Base-by-base conservation (phyloP, 208 protist genomes). In the Acanthamoeba polyphaga region DNA sequence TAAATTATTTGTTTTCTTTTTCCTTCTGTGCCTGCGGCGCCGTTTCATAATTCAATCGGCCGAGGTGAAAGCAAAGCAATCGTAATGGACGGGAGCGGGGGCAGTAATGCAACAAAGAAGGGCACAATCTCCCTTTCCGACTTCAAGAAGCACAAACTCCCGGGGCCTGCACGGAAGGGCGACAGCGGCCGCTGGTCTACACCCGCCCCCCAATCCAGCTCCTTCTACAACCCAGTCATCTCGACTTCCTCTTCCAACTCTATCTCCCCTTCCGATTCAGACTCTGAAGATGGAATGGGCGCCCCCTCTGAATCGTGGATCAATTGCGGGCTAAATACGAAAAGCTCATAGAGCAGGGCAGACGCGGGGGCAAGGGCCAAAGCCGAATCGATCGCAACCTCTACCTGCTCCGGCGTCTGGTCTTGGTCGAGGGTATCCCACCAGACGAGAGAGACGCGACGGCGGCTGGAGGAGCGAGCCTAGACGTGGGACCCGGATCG, bases 381-480 rank as follows among this genome's bases (percentile, higher is more conserved):
- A 90, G 53, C 34, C 32, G 27, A 19, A 92, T 92, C 62, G 87
- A 92, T 76, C 62, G 55, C 19, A 95, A 95, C 58, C 92, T 97
- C 53, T 76, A 97, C 66, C 60, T 70, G 70, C 22, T 97, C 3
- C 64, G 96, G 62, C 85, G 94, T 24, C 60, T 82, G 19, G 93
- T 97, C 32, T 22, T 97, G 27, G 43, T 96, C 0, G 93, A 97
- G 38, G 96, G 96, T 4, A 84, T 97, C 24, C 96, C 96, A 24
- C 74, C 68, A 27, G 94, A 96, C 51, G 87, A 92, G 32, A 51
- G 62, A 34, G 64, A 58, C 8, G 43, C 29, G 19, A 19, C 1
- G 46, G 24, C 76, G 27, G 19, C 27, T 22, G 64, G 62, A 10
- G 80, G 62, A 19, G 80, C 88, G 10, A 94, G 87, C 19, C 66